Evolutionary conservation across 805 yeast species (phyloP), one percentile per base, ranked within the genome.

Genomic region (Candida maesae): DNA sequence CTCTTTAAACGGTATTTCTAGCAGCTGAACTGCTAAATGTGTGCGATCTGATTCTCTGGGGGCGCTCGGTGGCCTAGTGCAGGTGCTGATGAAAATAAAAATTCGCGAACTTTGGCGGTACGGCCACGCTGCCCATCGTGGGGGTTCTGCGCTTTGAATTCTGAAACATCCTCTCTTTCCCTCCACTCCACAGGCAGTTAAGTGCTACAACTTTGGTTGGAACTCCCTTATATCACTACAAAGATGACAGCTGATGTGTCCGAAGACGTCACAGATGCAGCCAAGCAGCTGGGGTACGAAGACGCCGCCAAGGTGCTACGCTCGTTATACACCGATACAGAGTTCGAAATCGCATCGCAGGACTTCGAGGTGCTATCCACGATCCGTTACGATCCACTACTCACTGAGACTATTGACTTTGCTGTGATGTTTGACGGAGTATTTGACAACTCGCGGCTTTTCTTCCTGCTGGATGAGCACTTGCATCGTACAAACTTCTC

Each of bases 361-460:
- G 67, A 67, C 6, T 80, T 84, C 53, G 74, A 79, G 47, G 59
- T 87, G 13, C 62, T 87, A 21, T 74, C 89, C 29, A 80, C 95
- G 2, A 71, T 88, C 28, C 67, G 96, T 36, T 88, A 82, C 55
- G 95, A 86, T 50, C 91, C 95, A 1, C 50, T 58, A 9, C 58
- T 84, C 38, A 35, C 59, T n/a, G 50, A 38, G 14, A 34, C 32
- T 6, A 36, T 45, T 8, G 50, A 45, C 26, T 41, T 38, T 18
- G 33, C 40, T 3, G 14, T 44, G n/a, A 35, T 34, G 38, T 45
- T 47, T 34, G 49, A 42, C 27, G 45, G 42, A 6, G 25, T 17
- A 5, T 23, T 33, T 4, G 51, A 45, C 23, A 49, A 50, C 34
- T 52, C 59, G 1, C 25, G 35, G 2, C 16, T 50, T 18, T 87